phyloP scores from a whole-genome alignment of 2,329 filamentous ascomycete genomes.

The Bipolaris zeicola region DNA sequence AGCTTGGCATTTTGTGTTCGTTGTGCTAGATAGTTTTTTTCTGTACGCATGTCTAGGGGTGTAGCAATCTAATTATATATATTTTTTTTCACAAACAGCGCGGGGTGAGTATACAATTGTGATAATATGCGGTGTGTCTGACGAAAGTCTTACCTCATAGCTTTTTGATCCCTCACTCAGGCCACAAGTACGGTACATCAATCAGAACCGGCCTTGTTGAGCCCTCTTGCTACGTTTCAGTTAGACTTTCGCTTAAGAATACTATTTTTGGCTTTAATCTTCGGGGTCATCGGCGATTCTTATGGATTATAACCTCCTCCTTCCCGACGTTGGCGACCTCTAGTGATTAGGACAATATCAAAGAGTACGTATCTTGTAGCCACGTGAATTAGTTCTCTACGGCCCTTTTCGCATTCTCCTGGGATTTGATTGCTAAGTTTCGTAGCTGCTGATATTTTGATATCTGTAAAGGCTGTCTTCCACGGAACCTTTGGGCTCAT shows the following conservation, averaged over 20 bases:
- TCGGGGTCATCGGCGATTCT: background rate
- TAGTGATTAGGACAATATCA: background rate
- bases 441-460: background rate
- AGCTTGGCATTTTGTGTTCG: constrained; percentile 8
- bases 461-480: background rate
- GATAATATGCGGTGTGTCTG: background rate
- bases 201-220: background rate
- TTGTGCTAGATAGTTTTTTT: background rate
- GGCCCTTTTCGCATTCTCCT: background rate
- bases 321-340: background rate
- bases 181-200: background rate
- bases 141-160: constrained; percentile 18
- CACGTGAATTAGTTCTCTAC: background rate
- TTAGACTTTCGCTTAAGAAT: background rate
- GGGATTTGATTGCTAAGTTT: background rate
- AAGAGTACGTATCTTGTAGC: background rate
- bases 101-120: background rate
- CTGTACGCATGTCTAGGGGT: background rate
- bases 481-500: background rate
- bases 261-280: background rate
- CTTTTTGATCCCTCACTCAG: constrained; percentile 10
- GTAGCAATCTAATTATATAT: background rate
- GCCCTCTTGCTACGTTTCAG: background rate
- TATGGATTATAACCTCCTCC: background rate
- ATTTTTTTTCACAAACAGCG: background rate